These are phyloP conservation scores for Puccinia triticina DNA, from an alignment of 1,284 basidiomycete species.

Conservation along the genomic window DNA sequence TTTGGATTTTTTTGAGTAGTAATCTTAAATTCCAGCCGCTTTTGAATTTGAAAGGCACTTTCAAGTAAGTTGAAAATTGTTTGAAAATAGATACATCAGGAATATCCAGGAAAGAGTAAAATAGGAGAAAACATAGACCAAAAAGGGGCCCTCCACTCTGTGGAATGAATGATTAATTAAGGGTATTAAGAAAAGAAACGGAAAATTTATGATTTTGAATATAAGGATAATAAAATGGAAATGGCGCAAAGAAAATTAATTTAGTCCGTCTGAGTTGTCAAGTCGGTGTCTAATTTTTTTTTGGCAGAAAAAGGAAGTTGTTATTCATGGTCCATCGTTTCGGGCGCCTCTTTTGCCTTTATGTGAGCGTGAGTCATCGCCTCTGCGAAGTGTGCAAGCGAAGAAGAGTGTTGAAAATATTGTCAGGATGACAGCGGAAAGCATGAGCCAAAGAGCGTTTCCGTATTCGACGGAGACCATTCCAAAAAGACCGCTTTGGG, in stretches of 20 bases:
- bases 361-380: slow-evolving; percentile 2
- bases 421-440: slow-evolving; percentile 34
- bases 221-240: background rate
- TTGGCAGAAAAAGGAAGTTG: too few species aligned
- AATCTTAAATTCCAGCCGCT: too few species aligned
- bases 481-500: slow-evolving; percentile 6
- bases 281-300: too few species aligned
- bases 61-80: background rate
- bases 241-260: too few species aligned
- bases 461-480: slow-evolving; percentile 21
- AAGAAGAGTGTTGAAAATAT: slow-evolving; percentile 32
- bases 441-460: slow-evolving; percentile 36
- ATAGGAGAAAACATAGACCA: background rate
- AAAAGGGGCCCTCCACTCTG: background rate
- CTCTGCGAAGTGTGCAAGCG: slow-evolving; percentile 30
- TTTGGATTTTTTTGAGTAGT: too few species aligned
- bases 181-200: background rate
- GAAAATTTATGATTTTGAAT: background rate
- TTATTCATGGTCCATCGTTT: slow-evolving; percentile 13
- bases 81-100: background rate
- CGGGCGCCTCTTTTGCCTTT: slow-evolving; percentile 4
- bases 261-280: too few species aligned
- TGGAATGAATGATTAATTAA: background rate
- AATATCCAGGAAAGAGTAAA: background rate
- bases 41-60: too few species aligned